Conservation (phyloP, 192 early-diverging fungal species). For the Entomortierella chlamydospora region DNA sequence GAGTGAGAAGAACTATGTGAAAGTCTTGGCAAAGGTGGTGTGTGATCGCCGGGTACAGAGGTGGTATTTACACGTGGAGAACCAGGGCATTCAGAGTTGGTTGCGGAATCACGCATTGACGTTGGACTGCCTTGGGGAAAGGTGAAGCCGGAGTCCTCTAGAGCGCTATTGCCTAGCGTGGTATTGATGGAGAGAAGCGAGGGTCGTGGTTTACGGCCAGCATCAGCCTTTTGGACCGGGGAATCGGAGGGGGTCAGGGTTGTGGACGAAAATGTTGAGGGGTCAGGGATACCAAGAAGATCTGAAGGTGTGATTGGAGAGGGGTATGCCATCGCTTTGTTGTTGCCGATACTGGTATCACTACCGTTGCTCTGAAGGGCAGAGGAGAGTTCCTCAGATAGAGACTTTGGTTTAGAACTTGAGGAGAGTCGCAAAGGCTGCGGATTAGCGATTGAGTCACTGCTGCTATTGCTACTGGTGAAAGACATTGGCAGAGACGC, state of each 20-base stretch:
- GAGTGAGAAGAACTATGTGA: slow-evolving; percentile 20
- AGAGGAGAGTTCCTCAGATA: slow-evolving; percentile 38
- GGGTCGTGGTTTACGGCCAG: slow-evolving; percentile 19
- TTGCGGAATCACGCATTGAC: slow-evolving; percentile 24
- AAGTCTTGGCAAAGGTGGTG: slow-evolving; percentile 32
- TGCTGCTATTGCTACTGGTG: slow-evolving; percentile 22
- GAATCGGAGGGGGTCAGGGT: slow-evolving; percentile 15
- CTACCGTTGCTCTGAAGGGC: slow-evolving; percentile 8
- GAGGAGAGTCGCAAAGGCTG: slow-evolving; percentile 1
- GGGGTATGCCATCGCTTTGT: slow-evolving; percentile 5
- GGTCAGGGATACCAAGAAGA: slow-evolving; percentile 30
- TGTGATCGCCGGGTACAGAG: background rate
- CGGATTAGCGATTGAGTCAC: slow-evolving; percentile 16
- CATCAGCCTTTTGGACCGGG: background rate
- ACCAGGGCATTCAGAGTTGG: slow-evolving; percentile 9
- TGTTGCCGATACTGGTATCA: slow-evolving; percentile 12
- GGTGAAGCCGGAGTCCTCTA: slow-evolving; percentile 2
- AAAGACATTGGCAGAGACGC: slow-evolving; percentile 20
- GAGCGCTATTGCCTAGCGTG: background rate
- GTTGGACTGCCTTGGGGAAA: slow-evolving; percentile 8
- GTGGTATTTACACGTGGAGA: slow-evolving; percentile 38
- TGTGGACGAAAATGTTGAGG: slow-evolving; percentile 10
- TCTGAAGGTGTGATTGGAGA: slow-evolving; percentile 51
- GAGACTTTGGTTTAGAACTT: slow-evolving; percentile 15
- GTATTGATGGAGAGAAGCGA: slow-evolving; percentile 52